These are phyloP conservation scores for Ceratocystis smalleyi DNA, from an alignment of 2,329 filamentous ascomycete genomes.

Conservation along the genomic window DNA sequence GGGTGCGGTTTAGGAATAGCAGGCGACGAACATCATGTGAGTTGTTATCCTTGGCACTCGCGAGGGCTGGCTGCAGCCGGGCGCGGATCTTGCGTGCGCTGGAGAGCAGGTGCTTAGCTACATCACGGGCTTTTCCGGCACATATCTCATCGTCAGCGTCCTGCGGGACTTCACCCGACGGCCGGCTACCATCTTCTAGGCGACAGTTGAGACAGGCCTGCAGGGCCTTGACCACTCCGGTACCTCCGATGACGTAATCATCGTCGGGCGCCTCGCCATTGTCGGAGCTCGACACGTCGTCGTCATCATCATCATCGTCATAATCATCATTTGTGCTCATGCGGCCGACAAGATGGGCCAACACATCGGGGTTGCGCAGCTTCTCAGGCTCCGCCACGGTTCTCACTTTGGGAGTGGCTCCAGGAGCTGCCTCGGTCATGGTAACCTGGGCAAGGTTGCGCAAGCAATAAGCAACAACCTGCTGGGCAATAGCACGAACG, in stretches of 20 bases:
- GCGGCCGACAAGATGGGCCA: slow-evolving; percentile 74
- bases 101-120: slow-evolving; percentile 77
- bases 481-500: slow-evolving; percentile 79
- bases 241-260: slow-evolving; percentile 91
- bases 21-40: slow-evolving; percentile 70
- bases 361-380: slow-evolving; percentile 52
- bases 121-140: slow-evolving; percentile 63
- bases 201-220: slow-evolving; percentile 75
- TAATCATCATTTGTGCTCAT: slow-evolving; percentile 33
- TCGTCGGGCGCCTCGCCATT: slow-evolving; percentile 55
- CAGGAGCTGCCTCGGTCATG: slow-evolving; percentile 42
- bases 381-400: slow-evolving; percentile 1
- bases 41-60: slow-evolving; percentile 52
- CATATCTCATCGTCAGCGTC: slow-evolving; percentile 5
- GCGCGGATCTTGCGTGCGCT: slow-evolving; percentile 79
- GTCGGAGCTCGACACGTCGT: slow-evolving; percentile 32
- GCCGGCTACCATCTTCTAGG: slow-evolving; percentile 41
- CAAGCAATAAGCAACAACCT: slow-evolving; percentile 87
- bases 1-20: slow-evolving; percentile 72
- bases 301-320: slow-evolving; percentile 47
- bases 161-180: slow-evolving; percentile 28
- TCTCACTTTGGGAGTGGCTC: slow-evolving; percentile 25
- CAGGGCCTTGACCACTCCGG: slow-evolving; percentile 85
- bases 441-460: slow-evolving; percentile 75
- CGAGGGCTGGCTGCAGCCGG: slow-evolving; percentile 68